These are phyloP conservation scores for Brassica incana DNA, from an alignment of 345 rosid species.

Conservation along the genomic window DNA sequence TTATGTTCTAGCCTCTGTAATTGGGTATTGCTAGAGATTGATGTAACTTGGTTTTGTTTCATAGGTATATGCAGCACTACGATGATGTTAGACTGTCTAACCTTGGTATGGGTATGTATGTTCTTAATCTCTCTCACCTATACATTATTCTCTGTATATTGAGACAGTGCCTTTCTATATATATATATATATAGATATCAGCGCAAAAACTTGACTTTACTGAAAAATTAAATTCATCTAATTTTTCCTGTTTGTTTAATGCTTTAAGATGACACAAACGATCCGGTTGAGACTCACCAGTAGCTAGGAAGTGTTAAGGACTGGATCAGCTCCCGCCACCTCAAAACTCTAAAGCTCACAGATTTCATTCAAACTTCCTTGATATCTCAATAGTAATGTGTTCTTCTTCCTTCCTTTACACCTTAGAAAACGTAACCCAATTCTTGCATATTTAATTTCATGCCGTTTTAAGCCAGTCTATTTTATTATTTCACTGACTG, in stretches of 20 bases:
- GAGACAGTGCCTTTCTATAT: neutral
- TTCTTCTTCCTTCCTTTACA: too few relatives aligned
- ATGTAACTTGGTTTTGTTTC: slow-evolving; percentile 29
- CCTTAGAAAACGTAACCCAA: too few relatives aligned
- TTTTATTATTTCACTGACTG: too few relatives aligned
- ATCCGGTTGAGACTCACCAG: slow-evolving; percentile 76
- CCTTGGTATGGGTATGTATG: slow-evolving; percentile 80
- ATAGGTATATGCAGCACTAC: slow-evolving; percentile 96
- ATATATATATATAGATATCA: neutral
- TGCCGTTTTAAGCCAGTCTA: too few relatives aligned
- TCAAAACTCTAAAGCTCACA: slow-evolving; percentile 56
- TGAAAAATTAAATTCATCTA: neutral
- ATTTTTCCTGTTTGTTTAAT: too few relatives aligned
- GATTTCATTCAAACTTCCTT: slow-evolving; percentile 55
- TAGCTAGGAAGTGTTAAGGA: slow-evolving; percentile 75
- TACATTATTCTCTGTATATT: neutral
- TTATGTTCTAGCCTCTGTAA: neutral
- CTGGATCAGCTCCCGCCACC: slow-evolving; percentile 62
- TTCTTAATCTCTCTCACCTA: neutral
- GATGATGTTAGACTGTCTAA: slow-evolving; percentile 88
- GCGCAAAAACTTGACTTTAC: neutral
- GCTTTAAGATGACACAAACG: slow-evolving; percentile 66
- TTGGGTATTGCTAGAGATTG: neutral
- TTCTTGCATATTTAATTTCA: too few relatives aligned
- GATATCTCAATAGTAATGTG: too few relatives aligned